These are phyloP conservation scores for Poa pratensis DNA, from an alignment of 176 grass and related monocot species.

Conservation along the genomic window DNA sequence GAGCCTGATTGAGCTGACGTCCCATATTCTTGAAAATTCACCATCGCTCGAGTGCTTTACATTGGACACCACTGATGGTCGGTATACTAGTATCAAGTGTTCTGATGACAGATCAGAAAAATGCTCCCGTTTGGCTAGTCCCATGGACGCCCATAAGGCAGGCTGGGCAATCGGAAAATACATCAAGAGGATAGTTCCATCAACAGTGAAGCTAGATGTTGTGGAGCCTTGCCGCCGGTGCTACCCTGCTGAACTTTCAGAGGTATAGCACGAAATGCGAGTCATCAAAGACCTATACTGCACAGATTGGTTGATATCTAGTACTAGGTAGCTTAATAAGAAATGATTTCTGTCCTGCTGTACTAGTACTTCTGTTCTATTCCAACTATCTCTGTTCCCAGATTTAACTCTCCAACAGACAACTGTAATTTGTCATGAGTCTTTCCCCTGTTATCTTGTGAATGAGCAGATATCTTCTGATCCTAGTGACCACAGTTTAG, in stretches of 20 bases:
- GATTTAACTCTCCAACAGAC: too few relatives aligned
- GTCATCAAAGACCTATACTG: neutral
- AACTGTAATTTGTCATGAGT: too few relatives aligned
- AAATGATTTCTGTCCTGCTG: too few relatives aligned
- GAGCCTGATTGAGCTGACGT: neutral
- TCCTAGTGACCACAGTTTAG: too few relatives aligned
- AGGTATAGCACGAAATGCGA: neutral
- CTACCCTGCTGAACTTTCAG: neutral
- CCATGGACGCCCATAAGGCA: neutral
- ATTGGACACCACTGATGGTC: neutral
- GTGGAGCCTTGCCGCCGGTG: neutral
- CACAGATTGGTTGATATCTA: neutral
- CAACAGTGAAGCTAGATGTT: neutral
- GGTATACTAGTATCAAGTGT: neutral
- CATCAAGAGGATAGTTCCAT: slow-evolving; percentile 6
- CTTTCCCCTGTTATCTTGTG: too few relatives aligned
- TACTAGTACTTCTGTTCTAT: too few relatives aligned
- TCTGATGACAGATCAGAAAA: neutral
- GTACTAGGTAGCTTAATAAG: too few relatives aligned
- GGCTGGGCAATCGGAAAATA: neutral
- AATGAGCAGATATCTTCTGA: too few relatives aligned
- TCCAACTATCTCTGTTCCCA: neutral
- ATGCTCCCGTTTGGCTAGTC: neutral
- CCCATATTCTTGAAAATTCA: neutral
- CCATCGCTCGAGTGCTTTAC: neutral